Evolutionary conservation across 1,284 basidiomycete genomes (phyloP).

Genomic region (Ceraceosorus guamensis): DNA sequence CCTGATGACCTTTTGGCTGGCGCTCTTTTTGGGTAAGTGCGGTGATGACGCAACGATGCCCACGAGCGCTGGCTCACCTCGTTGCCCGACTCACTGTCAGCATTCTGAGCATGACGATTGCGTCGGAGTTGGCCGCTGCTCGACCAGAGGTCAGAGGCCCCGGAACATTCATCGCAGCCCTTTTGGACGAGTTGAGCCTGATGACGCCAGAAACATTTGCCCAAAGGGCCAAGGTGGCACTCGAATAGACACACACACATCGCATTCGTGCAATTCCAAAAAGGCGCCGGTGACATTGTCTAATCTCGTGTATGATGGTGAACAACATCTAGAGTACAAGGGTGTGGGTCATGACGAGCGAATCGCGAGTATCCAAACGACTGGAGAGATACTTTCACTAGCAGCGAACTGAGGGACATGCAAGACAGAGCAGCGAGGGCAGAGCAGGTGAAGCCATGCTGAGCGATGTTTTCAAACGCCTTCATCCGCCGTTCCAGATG

Average conservation of each 20-base stretch:
- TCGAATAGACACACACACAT: background rate
- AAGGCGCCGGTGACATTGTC: too few relatives aligned
- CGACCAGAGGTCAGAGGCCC: constrained; percentile 68
- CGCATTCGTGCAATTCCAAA: too few relatives aligned
- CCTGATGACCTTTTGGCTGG: constrained; percentile 28
- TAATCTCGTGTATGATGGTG: too few relatives aligned
- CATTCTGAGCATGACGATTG: constrained; percentile 71
- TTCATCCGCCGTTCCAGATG: too few relatives aligned
- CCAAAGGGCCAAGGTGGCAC: constrained; percentile 54
- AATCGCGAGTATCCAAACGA: too few relatives aligned
- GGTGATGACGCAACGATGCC: constrained; percentile 1
- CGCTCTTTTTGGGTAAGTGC: constrained; percentile 22
- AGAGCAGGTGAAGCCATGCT: too few relatives aligned
- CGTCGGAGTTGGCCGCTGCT: constrained; percentile 70
- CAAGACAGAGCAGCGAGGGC: too few relatives aligned
- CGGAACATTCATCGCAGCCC: constrained; percentile 75
- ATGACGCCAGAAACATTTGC: constrained; percentile 55
- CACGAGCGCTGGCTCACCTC: background rate
- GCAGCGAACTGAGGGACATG: too few relatives aligned
- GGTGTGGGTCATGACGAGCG: too few relatives aligned
- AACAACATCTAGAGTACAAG: too few relatives aligned
- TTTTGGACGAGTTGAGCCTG: constrained; percentile 67
- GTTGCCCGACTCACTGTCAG: constrained; percentile 49
- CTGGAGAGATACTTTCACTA: too few relatives aligned
- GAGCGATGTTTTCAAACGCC: too few relatives aligned